Evolutionary conservation across 2,329 filamentous ascomycete species (phyloP).

Genomic region (Colletotrichum shisoi): DNA sequence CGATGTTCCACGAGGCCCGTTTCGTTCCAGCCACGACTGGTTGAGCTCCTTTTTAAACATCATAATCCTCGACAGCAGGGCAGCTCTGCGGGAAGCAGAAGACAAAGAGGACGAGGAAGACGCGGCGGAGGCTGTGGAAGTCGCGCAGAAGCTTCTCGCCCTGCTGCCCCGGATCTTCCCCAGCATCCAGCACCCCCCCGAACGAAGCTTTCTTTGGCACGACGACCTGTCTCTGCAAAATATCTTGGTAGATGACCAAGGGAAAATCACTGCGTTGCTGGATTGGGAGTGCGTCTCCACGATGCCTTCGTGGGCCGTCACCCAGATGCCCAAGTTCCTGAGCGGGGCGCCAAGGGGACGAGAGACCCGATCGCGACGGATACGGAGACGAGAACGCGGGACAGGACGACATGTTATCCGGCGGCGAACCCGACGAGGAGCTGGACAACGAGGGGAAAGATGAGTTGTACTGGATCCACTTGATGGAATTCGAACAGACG

Average conservation of each 20-base stretch:
- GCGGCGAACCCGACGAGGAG: constrained; percentile 17
- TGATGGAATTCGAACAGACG: constrained; percentile 53
- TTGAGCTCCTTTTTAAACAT: constrained; percentile 47
- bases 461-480: constrained; percentile 52
- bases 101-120: constrained; percentile 47
- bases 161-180: constrained; percentile 49
- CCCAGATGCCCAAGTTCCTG: constrained; percentile 49
- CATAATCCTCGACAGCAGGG: constrained; percentile 44
- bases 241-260: constrained; percentile 51
- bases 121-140: constrained; percentile 42
- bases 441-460: constrained; percentile 52
- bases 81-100: constrained; percentile 39
- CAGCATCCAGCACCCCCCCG: constrained; percentile 38
- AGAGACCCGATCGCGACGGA: constrained; percentile 45
- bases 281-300: constrained; percentile 56
- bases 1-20: constrained; percentile 50
- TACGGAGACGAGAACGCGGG: constrained; percentile 45
- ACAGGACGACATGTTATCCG: constrained; percentile 28
- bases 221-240: constrained; percentile 51
- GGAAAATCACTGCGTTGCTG: constrained; percentile 49
- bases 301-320: constrained; percentile 51
- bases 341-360: constrained; percentile 42
- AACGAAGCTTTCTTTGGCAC: constrained; percentile 50
- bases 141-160: constrained; percentile 44
- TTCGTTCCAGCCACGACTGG: constrained; percentile 51